A percentile compares a stretch with the other conserved stretches of the same genome.
These are phyloP conservation scores for Russula earlei DNA, from an alignment of 768 basidiomycete genomes.

Conservation along the genomic window DNA sequence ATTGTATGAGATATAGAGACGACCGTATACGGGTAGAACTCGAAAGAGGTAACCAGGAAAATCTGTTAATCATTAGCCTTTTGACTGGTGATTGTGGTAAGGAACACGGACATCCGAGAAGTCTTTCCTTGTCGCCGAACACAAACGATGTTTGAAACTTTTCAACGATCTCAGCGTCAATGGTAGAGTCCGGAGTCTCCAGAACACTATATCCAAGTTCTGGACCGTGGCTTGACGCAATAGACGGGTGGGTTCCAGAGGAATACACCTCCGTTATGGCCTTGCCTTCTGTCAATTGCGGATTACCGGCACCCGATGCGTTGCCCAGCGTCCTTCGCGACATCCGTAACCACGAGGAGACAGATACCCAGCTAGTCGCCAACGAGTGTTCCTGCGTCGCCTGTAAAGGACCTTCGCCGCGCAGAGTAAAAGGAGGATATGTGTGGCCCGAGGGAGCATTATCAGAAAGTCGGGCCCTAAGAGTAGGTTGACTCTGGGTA, in stretches of 20 bases:
- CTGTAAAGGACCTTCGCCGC: background rate
- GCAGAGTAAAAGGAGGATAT: constrained; percentile 15
- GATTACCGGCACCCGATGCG: background rate
- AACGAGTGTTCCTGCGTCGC: constrained; percentile 10
- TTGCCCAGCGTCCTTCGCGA: constrained; percentile 8
- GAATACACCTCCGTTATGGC: constrained; percentile 27
- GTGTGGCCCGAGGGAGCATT: constrained; percentile 10
- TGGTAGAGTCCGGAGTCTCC: constrained; percentile 54
- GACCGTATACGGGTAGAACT: constrained; percentile 80
- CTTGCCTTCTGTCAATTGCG: constrained; percentile 6
- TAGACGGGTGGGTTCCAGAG: constrained; percentile 25
- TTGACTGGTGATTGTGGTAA: background rate
- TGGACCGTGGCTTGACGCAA: constrained; percentile 22
- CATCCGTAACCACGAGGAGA: constrained; percentile 18
- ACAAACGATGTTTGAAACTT: constrained; percentile 81
- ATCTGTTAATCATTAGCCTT: constrained; percentile 38
- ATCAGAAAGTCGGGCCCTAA: background rate
- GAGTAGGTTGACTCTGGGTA: background rate
- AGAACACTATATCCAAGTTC: constrained; percentile 56
- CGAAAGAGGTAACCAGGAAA: constrained; percentile 88
- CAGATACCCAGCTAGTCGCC: constrained; percentile 19
- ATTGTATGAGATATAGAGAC: constrained; percentile 85
- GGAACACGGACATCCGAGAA: constrained; percentile 72
- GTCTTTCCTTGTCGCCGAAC: constrained; percentile 75
- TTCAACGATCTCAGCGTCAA: constrained; percentile 55